These are phyloP conservation scores for Ulota crispa DNA, from an alignment of 225 moss, liverwort and hornwort genomes.

Conservation along the genomic window DNA sequence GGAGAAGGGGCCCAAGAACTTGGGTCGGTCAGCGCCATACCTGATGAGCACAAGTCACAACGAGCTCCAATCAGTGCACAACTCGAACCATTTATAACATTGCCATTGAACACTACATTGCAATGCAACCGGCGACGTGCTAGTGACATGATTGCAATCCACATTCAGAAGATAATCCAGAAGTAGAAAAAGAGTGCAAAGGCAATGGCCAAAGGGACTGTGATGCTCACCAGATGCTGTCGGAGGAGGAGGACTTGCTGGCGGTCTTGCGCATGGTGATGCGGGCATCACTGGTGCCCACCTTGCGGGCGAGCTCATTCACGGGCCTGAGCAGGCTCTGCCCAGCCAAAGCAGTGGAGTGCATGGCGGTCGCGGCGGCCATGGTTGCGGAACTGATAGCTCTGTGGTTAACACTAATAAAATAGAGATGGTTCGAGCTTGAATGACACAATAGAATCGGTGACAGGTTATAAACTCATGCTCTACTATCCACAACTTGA, in stretches of 20 bases:
- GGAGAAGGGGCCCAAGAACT: not conserved
- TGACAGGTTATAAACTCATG: not conserved
- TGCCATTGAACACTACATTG: not conserved
- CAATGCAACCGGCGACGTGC: not conserved
- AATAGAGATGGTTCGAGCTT: not conserved
- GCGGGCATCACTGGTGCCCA: not conserved
- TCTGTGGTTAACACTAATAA: not conserved
- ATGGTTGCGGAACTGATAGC: not conserved
- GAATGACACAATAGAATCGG: not conserved
- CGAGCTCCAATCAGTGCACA: not conserved
- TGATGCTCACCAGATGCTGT: not conserved
- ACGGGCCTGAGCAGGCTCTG: not conserved
- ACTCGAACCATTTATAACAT: not conserved
- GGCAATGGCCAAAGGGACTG: not conserved
- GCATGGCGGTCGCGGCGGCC: slow-evolving; percentile 1
- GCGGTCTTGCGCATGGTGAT: not conserved
- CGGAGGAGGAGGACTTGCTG: not conserved
- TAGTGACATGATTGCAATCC: not conserved
- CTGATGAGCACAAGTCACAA: not conserved
- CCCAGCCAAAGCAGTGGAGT: not conserved
- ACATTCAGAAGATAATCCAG: not conserved
- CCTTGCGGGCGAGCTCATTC: not conserved
- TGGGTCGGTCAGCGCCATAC: not conserved
- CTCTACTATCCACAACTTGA: not conserved
- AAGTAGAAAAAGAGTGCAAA: not conserved